Percentiles rank a stretch among this genome's conserved stretches.
Conservation (phyloP, 2,329 filamentous ascomycete genomes). For the Cercospora sojina region DNA sequence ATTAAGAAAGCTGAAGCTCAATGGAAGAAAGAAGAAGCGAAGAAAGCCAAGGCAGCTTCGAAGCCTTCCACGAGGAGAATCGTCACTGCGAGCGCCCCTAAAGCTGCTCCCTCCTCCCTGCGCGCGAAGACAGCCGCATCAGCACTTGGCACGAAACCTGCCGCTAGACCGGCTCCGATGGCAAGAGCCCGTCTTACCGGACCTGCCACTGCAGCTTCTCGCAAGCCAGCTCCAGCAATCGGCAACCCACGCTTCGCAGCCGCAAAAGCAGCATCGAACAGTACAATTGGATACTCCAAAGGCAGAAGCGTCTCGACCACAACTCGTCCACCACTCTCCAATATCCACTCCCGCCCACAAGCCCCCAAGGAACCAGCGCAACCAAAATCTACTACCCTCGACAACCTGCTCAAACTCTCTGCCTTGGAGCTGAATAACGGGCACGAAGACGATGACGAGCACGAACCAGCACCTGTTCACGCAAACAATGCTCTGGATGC, state of each 20-base stretch:
- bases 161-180: constrained; percentile 37
- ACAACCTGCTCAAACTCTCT: constrained; percentile 30
- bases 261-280: constrained; percentile 69
- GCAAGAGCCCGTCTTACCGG: constrained; percentile 43
- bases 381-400: constrained; percentile 23
- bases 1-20: constrained; percentile 26
- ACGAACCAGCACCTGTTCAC: constrained; percentile 9
- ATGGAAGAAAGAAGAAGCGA: constrained; percentile 28
- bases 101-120: constrained; percentile 51
- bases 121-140: constrained; percentile 53
- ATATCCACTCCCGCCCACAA: constrained; percentile 21
- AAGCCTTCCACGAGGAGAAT: constrained; percentile 19
- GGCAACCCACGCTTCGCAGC: constrained; percentile 55
- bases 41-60: constrained; percentile 20
- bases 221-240: constrained; percentile 24
- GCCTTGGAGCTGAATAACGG: constrained; percentile 18
- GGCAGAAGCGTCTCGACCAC: constrained; percentile 59
- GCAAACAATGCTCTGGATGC: constrained; percentile 2
- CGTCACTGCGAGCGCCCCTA: not conserved
- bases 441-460: constrained; percentile 21
- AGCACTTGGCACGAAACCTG: constrained; percentile 39
- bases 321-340: constrained; percentile 34
- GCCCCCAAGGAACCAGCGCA: constrained; percentile 9
- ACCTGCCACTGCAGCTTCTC: constrained; percentile 25
- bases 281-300: constrained; percentile 81